Evolutionary conservation across 805 yeast genomes (phyloP), one percentile per base, ranked within the genome.

Genomic region (Saccharomycopsis sp.): DNA sequence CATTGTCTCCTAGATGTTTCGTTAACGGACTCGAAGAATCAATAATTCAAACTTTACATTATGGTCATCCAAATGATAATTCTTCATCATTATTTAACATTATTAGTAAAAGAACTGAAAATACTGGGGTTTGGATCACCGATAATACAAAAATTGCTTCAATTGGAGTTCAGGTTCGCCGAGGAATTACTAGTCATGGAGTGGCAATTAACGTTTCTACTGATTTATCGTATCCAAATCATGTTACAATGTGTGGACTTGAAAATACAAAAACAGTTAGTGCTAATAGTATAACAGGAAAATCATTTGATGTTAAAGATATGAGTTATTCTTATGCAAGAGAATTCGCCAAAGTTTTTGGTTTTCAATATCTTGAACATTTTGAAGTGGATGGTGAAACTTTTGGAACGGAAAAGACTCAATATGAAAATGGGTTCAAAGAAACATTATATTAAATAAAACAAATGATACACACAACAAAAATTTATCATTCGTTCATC

Each of bases 141-240:
- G 60, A 62, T 12, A 52, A 64, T 4, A 59, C 66, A 40, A 88
- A 92, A 57, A 79, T 92, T 25, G 88, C 95, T 1, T 82, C 96
- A 19, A 72, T 94, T 3, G 98, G 98, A 0, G 76, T 89, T 38
- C 87, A 86, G 52, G 78, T 89, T 5, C 79, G 86, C 47, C 63
- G 96, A 43, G 76, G 82, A 10, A 70, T 92, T 25, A 85, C 96
- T 0, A 76, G 92, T 1, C 95, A 88, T 61, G 98, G 99, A 0
- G 66, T 89, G 13, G 84, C 89, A 1, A 69, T 92, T 33, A 92
- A 92, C 54, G 78, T 83, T 2, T 46, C 54, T 25, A 86, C 95
- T 1, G 87, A 87, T 52, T 65, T 86, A 33, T 67, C 72, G 29
- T 82, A 70, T 59, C 68, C 89, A 51, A 79, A 85, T 45, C 60